Evolutionary conservation across 2,329 filamentous ascomycete genomes (phyloP).

Genomic region (Fusarium musae): DNA sequence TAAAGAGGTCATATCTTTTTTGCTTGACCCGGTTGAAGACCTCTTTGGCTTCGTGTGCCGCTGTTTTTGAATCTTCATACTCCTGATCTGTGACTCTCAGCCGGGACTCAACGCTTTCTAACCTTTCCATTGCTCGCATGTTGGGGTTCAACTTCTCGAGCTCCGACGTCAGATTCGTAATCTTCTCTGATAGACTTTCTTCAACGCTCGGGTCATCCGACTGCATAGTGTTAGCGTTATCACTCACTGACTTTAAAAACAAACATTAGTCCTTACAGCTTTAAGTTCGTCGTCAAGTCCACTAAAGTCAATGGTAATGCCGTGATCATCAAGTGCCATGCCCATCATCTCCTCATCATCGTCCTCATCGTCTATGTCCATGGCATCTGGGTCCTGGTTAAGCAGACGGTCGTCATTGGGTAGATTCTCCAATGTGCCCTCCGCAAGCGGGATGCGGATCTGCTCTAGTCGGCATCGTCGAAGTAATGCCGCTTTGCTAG

Average conservation of each 20-base stretch:
- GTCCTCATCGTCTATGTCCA: constrained; percentile 90
- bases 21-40: constrained; percentile 85
- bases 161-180: constrained; percentile 77
- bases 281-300: constrained; percentile 84
- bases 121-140: constrained; percentile 91
- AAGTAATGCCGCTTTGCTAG: constrained; percentile 84
- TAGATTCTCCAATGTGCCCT: constrained; percentile 83
- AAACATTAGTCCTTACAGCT: constrained; percentile 63
- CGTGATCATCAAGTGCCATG: constrained; percentile 84
- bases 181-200: constrained; percentile 79
- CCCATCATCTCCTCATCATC: constrained; percentile 70
- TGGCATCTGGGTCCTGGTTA: constrained; percentile 83
- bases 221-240: constrained; percentile 56
- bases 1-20: constrained; percentile 89
- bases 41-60: constrained; percentile 80
- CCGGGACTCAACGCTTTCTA: constrained; percentile 85
- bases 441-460: constrained; percentile 81
- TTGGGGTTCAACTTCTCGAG: constrained; percentile 97
- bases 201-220: constrained; percentile 77
- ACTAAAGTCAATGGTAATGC: constrained; percentile 89
- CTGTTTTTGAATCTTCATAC: constrained; percentile 83
- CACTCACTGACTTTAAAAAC: not conserved
- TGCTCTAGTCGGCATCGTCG: constrained; percentile 94
- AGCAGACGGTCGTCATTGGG: constrained; percentile 87
- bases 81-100: constrained; percentile 88